Percentiles rank a stretch among this genome's conserved stretches.
phyloP scores from a whole-genome alignment of 805 yeast species.

The Candida nonsorbophila region DNA sequence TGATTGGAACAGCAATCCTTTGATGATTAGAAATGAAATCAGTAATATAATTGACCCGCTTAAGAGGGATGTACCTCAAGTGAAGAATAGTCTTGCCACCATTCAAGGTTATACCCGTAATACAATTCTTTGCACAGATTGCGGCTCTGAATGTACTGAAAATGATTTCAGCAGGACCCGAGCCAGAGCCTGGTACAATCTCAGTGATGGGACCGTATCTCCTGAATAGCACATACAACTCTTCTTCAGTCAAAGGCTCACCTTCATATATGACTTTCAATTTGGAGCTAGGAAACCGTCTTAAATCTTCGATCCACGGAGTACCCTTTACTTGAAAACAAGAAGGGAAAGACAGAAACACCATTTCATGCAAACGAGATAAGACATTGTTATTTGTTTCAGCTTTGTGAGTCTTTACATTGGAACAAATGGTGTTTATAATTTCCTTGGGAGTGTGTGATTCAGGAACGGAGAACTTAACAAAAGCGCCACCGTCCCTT shows the following conservation, averaged over 20 bases:
- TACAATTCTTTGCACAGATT: constrained; percentile 83
- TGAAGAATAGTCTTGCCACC: constrained; percentile 56
- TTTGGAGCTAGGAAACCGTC: constrained; percentile 63
- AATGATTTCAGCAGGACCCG: constrained; percentile 39
- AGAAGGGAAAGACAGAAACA: constrained; percentile 33
- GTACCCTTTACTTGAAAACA: constrained; percentile 78
- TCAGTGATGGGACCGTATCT: constrained; percentile 82
- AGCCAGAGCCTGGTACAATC: constrained; percentile 51
- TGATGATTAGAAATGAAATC: constrained; percentile 70
- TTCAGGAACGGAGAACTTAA: constrained; percentile 61
- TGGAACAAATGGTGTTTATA: constrained; percentile 45
- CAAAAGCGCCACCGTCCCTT: constrained; percentile 94
- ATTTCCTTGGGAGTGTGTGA: constrained; percentile 46
- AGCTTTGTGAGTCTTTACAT: constrained; percentile 25
- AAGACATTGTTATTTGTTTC: constrained; percentile 6
- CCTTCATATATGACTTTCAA: constrained; percentile 75
- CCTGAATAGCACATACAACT: constrained; percentile 73
- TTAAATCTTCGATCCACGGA: constrained; percentile 95
- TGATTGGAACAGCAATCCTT: constrained; percentile 72
- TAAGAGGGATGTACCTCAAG: constrained; percentile 61
- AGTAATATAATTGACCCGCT: constrained; percentile 46
- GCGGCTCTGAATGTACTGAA: constrained; percentile 63
- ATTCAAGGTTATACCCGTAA: constrained; percentile 68
- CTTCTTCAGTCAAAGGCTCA: constrained; percentile 70
- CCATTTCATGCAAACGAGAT: constrained; percentile 4